phyloP scores from a whole-genome alignment of 352 stramenopile species.

The Pythium insidiosum region DNA sequence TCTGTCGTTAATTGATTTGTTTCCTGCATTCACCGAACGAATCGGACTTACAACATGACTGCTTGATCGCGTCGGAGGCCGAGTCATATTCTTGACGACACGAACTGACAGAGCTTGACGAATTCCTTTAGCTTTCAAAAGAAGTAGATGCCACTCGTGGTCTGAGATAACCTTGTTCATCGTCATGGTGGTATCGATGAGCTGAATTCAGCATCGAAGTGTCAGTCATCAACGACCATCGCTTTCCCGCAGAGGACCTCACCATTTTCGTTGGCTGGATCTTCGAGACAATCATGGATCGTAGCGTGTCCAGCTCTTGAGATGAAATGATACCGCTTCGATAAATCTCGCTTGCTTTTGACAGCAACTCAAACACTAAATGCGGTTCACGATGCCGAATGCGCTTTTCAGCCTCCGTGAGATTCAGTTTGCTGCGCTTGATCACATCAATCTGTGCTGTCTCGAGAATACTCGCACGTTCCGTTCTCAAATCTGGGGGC shows the following conservation, averaged over 20 bases:
- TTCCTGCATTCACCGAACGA: not conserved
- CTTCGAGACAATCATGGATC: conserved; percentile 65
- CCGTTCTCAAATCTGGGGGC: conserved; percentile 47
- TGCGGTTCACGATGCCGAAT: conserved; percentile 80
- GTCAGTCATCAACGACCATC: no score
- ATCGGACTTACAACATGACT: conserved; percentile 52
- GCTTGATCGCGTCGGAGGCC: no score
- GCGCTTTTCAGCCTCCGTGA: conserved; percentile 72
- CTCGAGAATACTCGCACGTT: conserved; percentile 47
- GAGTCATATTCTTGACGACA: conserved; percentile 67
- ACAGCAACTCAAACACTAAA: conserved; percentile 72
- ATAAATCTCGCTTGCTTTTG: conserved; percentile 81
- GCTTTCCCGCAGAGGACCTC: no score
- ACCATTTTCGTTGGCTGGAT: conserved; percentile 85
- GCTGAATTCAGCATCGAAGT: conserved; percentile 17
- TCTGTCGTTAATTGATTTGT: no score
- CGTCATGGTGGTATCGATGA: conserved; percentile 79
- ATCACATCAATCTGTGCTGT: conserved; percentile 78
- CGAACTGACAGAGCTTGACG: conserved; percentile 73
- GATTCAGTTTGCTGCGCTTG: conserved; percentile 72
- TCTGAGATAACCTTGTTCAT: conserved; percentile 83
- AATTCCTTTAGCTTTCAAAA: conserved; percentile 79
- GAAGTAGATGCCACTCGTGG: conserved; percentile 79
- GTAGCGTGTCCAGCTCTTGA: conserved; percentile 67
- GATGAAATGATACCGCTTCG: conserved; percentile 71